These are phyloP conservation scores for Fomitopsis palustris DNA, from an alignment of 1,284 basidiomycete species.

Conservation along the genomic window DNA sequence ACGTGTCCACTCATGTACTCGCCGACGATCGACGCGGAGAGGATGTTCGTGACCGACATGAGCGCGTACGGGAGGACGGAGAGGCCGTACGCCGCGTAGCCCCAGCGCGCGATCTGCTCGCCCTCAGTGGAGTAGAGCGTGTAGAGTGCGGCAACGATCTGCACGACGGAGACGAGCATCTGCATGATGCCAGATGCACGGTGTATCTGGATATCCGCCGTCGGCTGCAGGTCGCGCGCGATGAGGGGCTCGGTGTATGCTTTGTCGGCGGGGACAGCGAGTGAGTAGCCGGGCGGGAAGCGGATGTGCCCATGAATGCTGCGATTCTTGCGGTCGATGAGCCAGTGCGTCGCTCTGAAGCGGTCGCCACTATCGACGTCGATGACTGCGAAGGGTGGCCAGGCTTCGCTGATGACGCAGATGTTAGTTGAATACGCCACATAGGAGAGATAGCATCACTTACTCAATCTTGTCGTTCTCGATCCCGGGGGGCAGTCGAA, in stretches of 20 bases:
- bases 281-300: not conserved
- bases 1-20: not conserved
- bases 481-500: not conserved
- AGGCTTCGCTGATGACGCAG: not conserved
- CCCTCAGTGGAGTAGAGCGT: not conserved
- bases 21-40: not conserved
- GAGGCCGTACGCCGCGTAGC: constrained; percentile 1
- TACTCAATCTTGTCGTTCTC: not conserved
- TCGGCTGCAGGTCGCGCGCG: not conserved
- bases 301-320: not conserved
- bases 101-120: not conserved
- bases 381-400: not conserved
- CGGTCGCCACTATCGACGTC: not conserved
- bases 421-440: no score
- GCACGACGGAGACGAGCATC: constrained; percentile 1
- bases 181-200: not conserved
- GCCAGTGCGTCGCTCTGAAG: not conserved
- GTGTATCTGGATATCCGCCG: not conserved
- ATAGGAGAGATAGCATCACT: not conserved
- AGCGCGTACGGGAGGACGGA: not conserved
- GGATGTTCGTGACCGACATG: not conserved
- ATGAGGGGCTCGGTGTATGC: not conserved
- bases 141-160: not conserved
- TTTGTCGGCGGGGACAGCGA: not conserved
- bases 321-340: not conserved